A percentile compares a stretch with the other conserved stretches of the same genome.
These are phyloP conservation scores for Cotoneaster glaucophyllus DNA, from an alignment of 306 rosid species.

Conservation along the genomic window DNA sequence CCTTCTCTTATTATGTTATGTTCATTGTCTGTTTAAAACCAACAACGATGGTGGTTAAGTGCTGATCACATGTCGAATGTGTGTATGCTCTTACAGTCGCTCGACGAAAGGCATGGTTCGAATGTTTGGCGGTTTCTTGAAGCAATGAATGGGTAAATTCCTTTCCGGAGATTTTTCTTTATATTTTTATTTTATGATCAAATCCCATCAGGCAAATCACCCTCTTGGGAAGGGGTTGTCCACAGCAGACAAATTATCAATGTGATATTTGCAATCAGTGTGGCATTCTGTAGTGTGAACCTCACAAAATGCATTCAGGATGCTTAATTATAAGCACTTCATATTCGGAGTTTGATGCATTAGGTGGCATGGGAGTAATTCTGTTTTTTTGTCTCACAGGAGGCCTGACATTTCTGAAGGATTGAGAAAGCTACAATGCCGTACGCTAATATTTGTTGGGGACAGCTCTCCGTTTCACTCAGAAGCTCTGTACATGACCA, in stretches of 20 bases:
- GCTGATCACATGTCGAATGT: constrained; percentile 18
- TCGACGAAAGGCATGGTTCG: constrained; percentile 74
- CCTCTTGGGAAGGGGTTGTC: not conserved
- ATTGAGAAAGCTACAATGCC: constrained; percentile 71
- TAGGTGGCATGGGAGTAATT: not conserved
- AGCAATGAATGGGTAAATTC: constrained; percentile 74
- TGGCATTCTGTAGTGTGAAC: not conserved
- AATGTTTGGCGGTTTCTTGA: constrained; percentile 91
- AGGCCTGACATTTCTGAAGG: constrained; percentile 72
- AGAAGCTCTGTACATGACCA: constrained; percentile 78
- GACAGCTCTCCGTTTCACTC: constrained; percentile 78
- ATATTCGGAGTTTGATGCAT: constrained; percentile 5
- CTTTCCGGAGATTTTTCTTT: not conserved
- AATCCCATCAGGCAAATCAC: not conserved
- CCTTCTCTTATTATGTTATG: not conserved
- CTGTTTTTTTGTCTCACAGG: constrained; percentile 36
- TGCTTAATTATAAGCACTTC: not conserved
- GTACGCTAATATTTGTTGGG: constrained; percentile 86
- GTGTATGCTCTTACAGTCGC: constrained; percentile 48
- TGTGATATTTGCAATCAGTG: not conserved
- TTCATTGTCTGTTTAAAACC: not conserved
- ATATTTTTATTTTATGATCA: not conserved
- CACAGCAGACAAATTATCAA: not conserved
- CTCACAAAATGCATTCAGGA: not conserved
- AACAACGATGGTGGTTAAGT: constrained; percentile 8